Percentiles rank a stretch among this genome's conserved stretches.
These are phyloP conservation scores for Diaporthe destruens DNA, from an alignment of 2,329 filamentous ascomycete genomes.

Conservation along the genomic window DNA sequence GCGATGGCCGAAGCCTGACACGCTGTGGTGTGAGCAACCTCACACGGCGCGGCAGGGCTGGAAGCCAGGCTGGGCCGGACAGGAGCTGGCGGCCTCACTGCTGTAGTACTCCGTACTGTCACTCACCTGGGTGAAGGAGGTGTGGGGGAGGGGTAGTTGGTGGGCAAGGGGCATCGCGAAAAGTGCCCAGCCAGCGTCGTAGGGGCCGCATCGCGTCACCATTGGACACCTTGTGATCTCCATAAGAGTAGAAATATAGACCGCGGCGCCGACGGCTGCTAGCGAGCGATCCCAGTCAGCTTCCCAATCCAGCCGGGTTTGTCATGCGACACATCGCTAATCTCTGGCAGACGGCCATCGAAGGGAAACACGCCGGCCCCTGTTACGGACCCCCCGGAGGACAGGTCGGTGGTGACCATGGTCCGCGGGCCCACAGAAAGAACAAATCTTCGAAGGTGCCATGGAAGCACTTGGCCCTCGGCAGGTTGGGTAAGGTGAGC, in stretches of 20 bases:
- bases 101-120: too few species aligned
- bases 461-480: conserved; percentile 45
- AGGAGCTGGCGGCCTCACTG: conserved; percentile 39
- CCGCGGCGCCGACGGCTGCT: conserved; percentile 50
- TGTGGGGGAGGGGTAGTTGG: conserved; percentile 19
- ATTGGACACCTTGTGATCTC: conserved; percentile 49
- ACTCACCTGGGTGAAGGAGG: background rate
- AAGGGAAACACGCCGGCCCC: conserved; percentile 44
- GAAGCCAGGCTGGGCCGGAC: conserved; percentile 33
- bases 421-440: conserved; percentile 54
- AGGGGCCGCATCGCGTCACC: conserved; percentile 49
- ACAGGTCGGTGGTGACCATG: conserved; percentile 32
- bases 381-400: conserved; percentile 49
- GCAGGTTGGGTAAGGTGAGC: conserved; percentile 42
- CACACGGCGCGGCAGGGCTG: conserved; percentile 33
- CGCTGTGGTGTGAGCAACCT: conserved; percentile 16
- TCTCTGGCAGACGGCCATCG: conserved; percentile 2
- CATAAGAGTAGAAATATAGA: conserved; percentile 56
- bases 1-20: conserved; percentile 32
- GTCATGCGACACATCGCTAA: conserved; percentile 55
- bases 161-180: conserved; percentile 34
- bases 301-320: conserved; percentile 58
- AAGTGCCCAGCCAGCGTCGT: conserved; percentile 33
- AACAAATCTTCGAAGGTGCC: conserved; percentile 57
- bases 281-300: conserved; percentile 52